Conservation (phyloP, 352 stramenopile species). For the Phytophthora agathidicida region DNA sequence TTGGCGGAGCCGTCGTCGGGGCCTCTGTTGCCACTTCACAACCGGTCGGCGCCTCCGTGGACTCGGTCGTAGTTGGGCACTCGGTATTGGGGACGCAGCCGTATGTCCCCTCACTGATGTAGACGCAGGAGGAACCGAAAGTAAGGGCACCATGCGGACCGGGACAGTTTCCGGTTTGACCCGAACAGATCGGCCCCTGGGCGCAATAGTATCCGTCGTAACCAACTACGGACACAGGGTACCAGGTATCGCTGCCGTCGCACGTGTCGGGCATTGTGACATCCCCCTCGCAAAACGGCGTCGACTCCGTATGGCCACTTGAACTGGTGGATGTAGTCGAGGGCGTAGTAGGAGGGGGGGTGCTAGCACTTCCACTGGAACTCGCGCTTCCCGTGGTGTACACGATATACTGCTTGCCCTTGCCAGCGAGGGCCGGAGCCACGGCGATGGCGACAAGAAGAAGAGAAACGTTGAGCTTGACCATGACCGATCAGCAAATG, state of each 20-base stretch:
- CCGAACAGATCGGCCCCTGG: slow-evolving; percentile 33
- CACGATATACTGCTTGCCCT: background rate
- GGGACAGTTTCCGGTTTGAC: slow-evolving; percentile 29
- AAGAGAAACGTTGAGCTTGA: slow-evolving; percentile 42
- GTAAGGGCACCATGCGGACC: slow-evolving; percentile 25
- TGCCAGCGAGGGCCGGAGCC: slow-evolving; percentile 12
- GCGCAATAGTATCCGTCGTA: slow-evolving; percentile 36
- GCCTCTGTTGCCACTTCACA: no score
- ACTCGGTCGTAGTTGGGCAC: slow-evolving; percentile 14
- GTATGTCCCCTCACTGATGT: slow-evolving; percentile 18
- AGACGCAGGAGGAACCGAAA: slow-evolving; percentile 32
- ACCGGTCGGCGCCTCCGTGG: background rate
- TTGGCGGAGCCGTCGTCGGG: no score
- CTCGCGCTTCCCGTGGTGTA: slow-evolving; percentile 9
- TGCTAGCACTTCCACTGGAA: slow-evolving; percentile 7
- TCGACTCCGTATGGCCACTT: no score
- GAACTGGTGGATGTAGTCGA: no score
- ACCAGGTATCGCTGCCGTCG: slow-evolving; percentile 37
- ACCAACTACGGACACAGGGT: slow-evolving; percentile 37
- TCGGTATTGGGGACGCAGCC: slow-evolving; percentile 38
- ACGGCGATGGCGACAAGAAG: slow-evolving; percentile 27
- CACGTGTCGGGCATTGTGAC: slow-evolving; percentile 23
- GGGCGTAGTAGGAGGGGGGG: no score
- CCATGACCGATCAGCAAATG: slow-evolving; percentile 28
- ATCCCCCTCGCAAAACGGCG: slow-evolving; percentile 20